Percentiles rank a stretch among this genome's conserved stretches.
Conservation (phyloP, 1,139 yeast genomes). For the Hemisphaericaspora lyxosophila region DNA sequence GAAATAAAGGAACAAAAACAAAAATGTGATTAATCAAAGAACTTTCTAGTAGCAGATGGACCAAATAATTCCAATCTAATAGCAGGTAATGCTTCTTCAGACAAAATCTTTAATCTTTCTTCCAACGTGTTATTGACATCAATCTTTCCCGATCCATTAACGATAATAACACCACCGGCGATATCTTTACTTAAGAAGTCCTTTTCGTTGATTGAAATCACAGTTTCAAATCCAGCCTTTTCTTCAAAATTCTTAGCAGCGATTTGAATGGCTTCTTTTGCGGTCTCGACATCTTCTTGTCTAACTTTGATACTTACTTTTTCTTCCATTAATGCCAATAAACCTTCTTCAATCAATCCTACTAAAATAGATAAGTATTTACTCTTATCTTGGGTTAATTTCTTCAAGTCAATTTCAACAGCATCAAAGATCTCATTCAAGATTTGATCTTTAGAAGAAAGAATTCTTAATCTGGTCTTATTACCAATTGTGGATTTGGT, state of each 20-base stretch:
- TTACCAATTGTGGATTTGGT: conserved; percentile 93
- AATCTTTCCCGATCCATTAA: conserved; percentile 75
- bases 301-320: conserved; percentile 65
- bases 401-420: conserved; percentile 63
- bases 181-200: conserved; percentile 57
- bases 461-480: conserved; percentile 88
- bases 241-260: conserved; percentile 66
- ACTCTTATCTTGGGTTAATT: conserved; percentile 45
- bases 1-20: not conserved
- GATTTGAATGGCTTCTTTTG: conserved; percentile 59
- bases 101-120: conserved; percentile 82
- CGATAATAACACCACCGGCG: conserved; percentile 84
- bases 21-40: conserved; percentile 62
- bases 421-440: conserved; percentile 71
- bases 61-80: conserved; percentile 91
- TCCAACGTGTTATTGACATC: conserved; percentile 90
- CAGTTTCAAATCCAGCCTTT: conserved; percentile 52
- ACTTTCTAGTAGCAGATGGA: conserved; percentile 80
- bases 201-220: conserved; percentile 54
- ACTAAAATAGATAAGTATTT: conserved; percentile 69
- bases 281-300: conserved; percentile 64
- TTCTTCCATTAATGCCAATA: conserved; percentile 72
- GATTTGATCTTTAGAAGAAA: conserved; percentile 82
- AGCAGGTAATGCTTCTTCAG: conserved; percentile 87
- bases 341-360: conserved; percentile 82